Evolutionary conservation across 1,139 yeast species (phyloP), one percentile per base, ranked within the genome.

Genomic region (Insectozyma bohioensis): DNA sequence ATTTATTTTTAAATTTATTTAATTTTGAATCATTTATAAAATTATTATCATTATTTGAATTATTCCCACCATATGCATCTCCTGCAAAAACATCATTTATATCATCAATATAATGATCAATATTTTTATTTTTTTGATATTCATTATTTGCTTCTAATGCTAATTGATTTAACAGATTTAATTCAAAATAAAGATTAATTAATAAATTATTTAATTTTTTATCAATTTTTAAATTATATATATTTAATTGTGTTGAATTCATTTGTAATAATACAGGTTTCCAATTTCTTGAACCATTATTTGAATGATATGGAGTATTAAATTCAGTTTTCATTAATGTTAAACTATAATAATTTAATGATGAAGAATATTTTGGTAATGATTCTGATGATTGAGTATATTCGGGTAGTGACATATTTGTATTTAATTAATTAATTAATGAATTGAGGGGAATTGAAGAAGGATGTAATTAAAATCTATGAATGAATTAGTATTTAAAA

Each of bases 181-280:
- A 49, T 30, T 56, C 54, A 34, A 43, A 48, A 47, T 52, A 67
- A 17, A 67, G 49, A 19, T 59, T 54, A 20, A 55, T 38, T 6
- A 69, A 46, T n/a, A 59, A 40, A n/a, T 52, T 52, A 12, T 38
- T 37, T n/a, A 59, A 37, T 29, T 48, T 43, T 24, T 49, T 54
- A 6, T 54, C 57, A 9, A 51, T 48, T n/a, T 51, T 48, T 13
- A 68, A 37, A 16, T 53, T 53, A 42, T 70, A 67, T 12, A 79
- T 38, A 31, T 67, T 67, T 31, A 79, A 58, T 48, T 75, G 80
- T 12, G 83, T 79, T 40, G 78, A 75, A 52, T 78, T 75, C 34
- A 79, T 54, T 40, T 72, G 80, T n/a, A 75, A 52, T 28, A 72
- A 49, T 25, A 72, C 76, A 0, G 73, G 69, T 33, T 56, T 55